phyloP scores from a whole-genome alignment of 148 eudicot species.

The Rhododendron ovatum region DNA sequence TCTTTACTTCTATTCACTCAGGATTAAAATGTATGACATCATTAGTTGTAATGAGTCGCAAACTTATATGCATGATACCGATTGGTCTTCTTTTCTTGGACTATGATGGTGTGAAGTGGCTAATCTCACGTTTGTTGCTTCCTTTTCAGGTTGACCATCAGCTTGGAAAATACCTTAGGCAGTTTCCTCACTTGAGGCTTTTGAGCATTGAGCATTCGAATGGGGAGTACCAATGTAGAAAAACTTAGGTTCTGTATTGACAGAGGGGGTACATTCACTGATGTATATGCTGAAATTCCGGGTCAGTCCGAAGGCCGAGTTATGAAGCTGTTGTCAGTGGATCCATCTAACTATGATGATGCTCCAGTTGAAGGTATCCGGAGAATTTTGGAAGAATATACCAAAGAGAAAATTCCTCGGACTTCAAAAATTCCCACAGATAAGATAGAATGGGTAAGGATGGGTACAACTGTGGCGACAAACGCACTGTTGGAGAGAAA shows the following conservation, averaged over 20 bases:
- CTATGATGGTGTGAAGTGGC: neutral
- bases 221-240: constrained; percentile 61
- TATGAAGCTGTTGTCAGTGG: constrained; percentile 90
- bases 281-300: constrained; percentile 94
- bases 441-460: constrained; percentile 92
- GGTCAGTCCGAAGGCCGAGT: constrained; percentile 80
- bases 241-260: constrained; percentile 94
- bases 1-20: neutral
- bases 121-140: neutral
- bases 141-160: neutral
- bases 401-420: constrained; percentile 61
- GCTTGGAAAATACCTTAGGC: neutral
- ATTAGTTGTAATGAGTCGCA: neutral
- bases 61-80: neutral
- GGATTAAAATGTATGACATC: neutral
- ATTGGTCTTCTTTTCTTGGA: neutral
- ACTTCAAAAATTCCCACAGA: constrained; percentile 82
- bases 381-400: constrained; percentile 85
- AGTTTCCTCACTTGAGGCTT: neutral
- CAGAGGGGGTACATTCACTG: constrained; percentile 95
- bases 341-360: constrained; percentile 95
- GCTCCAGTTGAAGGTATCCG: constrained; percentile 97
- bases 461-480: constrained; percentile 99
- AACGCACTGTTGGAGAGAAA: constrained; percentile 91
- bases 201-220: constrained; percentile 11